Base-by-base conservation (phyloP, 805 yeast species). In the Torulaspora indica region DNA sequence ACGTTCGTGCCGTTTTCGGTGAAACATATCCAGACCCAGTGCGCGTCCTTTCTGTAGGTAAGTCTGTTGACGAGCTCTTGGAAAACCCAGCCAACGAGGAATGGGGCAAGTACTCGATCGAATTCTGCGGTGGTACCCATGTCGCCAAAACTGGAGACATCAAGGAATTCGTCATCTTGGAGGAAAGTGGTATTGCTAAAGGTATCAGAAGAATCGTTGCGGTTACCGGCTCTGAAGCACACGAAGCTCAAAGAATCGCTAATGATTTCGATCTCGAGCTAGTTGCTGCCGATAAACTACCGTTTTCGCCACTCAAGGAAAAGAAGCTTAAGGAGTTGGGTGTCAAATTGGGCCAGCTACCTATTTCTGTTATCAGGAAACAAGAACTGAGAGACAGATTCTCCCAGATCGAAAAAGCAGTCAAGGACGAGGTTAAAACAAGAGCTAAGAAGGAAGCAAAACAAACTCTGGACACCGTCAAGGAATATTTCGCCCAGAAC, bases 41-140 rank as follows among this genome's bases (percentile, higher is more conserved):
- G 17, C 82, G 98, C 66, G 98, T 93, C 55, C 97, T 93, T 38
- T 86, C 96, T 24, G 85, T 93, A 60, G 99, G 99, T 61, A 83
- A 78, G 32, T 81, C 96, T 37, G 89, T 93, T 35, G 89, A 85
- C 20, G 93, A 85, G 10, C 72, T 93, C 55, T 65, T 91, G 53
- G 73, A 74, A 5, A 73, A 81, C 56, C 96, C 97, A 55, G 56
- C 71, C 23, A 85, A 78, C 61, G 70, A 71, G 40, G 78, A 86
- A 59, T 93, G 98, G 98, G 69, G 66, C 57, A 70, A 77, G 33
- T 73, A 77, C 60, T 87, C 96, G 1, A 76, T 93, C 54, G 99
- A 93, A 72, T 93, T 93, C 76, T 93, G 99, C 71, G 99, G 99
- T 71, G 99, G 99, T 70, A 93, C 98, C 9, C 99, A 93, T 61